Base-by-base conservation (phyloP, 129 eudicot species). In the Heracleum sosnowskyi region DNA sequence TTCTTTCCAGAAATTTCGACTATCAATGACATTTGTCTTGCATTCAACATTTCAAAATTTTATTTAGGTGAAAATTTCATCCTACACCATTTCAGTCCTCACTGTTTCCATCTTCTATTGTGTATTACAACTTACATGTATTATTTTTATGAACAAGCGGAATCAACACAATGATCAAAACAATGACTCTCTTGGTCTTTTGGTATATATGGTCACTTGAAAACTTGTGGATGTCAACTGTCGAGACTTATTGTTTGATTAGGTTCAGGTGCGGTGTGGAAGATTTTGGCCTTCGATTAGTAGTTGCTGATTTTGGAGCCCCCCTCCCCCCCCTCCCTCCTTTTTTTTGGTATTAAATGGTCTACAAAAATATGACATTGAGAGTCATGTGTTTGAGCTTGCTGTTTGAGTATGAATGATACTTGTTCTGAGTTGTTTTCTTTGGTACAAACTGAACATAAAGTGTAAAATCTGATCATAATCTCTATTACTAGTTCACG, bases 1-100 rank as follows among this genome's bases (percentile, higher is more conserved):
- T 81, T 72, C 9, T 72, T 72, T 72, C 64, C 5, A 20, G 31
- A 47, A 77, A 31, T 35, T 35, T 81, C 73, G 63, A 39, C 53
- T 77, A 35, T 17, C 1, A 41, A n/a, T 13, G 7, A 29, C 24
- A 76, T 53, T 28, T 84, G 79, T 73, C 47, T 16, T 47, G 55
- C 55, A 47, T 47, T 47, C 9, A 49, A 20, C 18, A 49, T 18
- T 49, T 49, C 57, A 4, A 4, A 49, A 0, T 49, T 16, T 49
- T 16, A 47, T 49, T 49, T 49, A 49, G 57, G 22, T 49, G 4
- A 49, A 49, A 17, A n/a, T n/a, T 49, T 49, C 24, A 16, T 49
- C 57, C 18, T 49, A 47, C 55, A 47, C 55, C 20, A 17, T 49
- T 49, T 20, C 57, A 49, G 22, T 5, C 22, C 55, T 47, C 55